Evolutionary conservation across 2,329 filamentous ascomycete species (phyloP).

Genomic region (Nemania diffusa): DNA sequence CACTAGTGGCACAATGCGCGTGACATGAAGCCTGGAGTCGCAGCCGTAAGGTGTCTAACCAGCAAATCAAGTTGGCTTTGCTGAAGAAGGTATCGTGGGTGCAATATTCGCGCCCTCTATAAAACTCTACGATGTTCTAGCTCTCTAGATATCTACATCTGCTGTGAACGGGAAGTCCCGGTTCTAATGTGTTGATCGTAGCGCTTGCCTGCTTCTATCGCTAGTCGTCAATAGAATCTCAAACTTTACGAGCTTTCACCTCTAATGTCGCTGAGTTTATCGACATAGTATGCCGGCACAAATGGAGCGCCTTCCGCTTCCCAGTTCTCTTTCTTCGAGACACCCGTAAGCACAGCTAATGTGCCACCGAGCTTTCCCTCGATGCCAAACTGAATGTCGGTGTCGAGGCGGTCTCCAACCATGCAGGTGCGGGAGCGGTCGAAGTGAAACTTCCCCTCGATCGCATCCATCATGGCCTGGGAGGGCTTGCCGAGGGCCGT

Average conservation of each 20-base stretch:
- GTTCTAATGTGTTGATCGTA: background rate
- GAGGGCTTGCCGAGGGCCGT: slow-evolving; percentile 91
- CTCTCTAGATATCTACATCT: slow-evolving; percentile 28
- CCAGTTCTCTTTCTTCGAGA: slow-evolving; percentile 86
- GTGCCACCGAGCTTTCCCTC: slow-evolving; percentile 92
- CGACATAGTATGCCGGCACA: slow-evolving; percentile 84
- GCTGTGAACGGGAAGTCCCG: background rate
- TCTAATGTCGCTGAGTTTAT: slow-evolving; percentile 82
- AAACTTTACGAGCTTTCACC: slow-evolving; percentile 41
- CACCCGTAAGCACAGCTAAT: slow-evolving; percentile 88
- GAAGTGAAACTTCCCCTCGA: slow-evolving; percentile 94
- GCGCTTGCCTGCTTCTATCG: slow-evolving; percentile 11
- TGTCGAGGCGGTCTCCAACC: slow-evolving; percentile 93
- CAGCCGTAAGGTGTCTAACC: background rate
- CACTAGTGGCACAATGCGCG: background rate
- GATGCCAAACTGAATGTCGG: slow-evolving; percentile 94
- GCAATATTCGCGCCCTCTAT: background rate
- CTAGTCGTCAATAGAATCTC: background rate
- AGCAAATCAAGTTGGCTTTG: background rate
- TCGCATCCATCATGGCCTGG: slow-evolving; percentile 99
- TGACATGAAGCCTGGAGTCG: background rate
- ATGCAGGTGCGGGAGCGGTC: slow-evolving; percentile 89
- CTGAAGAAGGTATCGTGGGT: background rate
- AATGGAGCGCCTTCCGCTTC: slow-evolving; percentile 73
- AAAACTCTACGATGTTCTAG: slow-evolving; percentile 5